phyloP scores from a whole-genome alignment of 2,329 filamentous ascomycete species.

The Colletotrichum sansevieriae region DNA sequence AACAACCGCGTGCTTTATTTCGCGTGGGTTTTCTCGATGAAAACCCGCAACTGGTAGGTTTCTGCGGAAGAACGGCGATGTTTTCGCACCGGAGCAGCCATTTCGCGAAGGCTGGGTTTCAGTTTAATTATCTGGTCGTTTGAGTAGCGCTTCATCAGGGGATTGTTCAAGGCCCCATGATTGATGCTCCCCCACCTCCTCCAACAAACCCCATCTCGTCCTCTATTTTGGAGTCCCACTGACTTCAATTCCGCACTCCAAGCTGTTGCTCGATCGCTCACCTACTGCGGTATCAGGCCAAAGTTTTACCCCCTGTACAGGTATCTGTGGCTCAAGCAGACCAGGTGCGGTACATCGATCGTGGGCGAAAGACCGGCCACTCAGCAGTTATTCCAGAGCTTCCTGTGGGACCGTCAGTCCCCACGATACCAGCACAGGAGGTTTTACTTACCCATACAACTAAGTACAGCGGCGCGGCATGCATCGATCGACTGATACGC shows the following conservation, averaged over 20 bases:
- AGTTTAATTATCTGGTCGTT: slow-evolving; percentile 21
- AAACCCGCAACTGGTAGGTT: slow-evolving; percentile 23
- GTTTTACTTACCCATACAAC: too few relatives aligned
- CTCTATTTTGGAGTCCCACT: slow-evolving; percentile 5
- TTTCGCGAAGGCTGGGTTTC: slow-evolving; percentile 25
- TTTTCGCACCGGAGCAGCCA: slow-evolving; percentile 18
- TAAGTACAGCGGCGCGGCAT: slow-evolving; percentile 5
- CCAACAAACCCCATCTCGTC: not conserved
- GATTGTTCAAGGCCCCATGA: slow-evolving; percentile 9
- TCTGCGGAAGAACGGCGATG: slow-evolving; percentile 1
- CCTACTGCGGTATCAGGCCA: too few relatives aligned
- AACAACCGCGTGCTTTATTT: slow-evolving; percentile 17
- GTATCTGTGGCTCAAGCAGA: too few relatives aligned
- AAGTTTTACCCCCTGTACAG: too few relatives aligned
- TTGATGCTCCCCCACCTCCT: not conserved
- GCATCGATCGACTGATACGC: slow-evolving; percentile 26
- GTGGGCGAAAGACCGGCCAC: too few relatives aligned
- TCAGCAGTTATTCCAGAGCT: too few relatives aligned
- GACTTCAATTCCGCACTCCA: not conserved
- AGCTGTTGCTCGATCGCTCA: not conserved
- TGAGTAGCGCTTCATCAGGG: slow-evolving; percentile 12
- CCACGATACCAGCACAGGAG: too few relatives aligned
- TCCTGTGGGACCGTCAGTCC: too few relatives aligned
- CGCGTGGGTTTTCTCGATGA: slow-evolving; percentile 8
- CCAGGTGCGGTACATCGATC: too few relatives aligned